Evolutionary conservation across 306 rosid species (phyloP).

Genomic region (Geum urbanum): DNA sequence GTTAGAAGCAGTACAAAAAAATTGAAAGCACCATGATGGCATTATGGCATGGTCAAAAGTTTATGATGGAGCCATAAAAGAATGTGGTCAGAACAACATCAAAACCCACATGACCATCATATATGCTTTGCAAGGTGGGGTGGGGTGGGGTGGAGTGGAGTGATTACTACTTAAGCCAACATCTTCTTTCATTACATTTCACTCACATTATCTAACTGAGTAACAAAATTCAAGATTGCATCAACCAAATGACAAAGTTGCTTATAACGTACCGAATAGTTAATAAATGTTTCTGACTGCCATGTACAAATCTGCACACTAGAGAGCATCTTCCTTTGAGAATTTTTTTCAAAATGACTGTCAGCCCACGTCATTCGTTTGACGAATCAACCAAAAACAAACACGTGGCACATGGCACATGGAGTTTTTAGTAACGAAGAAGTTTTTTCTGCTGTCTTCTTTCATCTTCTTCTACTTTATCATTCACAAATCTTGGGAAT

Average conservation of each 20-base stretch:
- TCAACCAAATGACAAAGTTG: slow-evolving; percentile 7
- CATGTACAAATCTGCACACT: not conserved
- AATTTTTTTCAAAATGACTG: too few relatives aligned
- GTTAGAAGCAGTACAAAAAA: too few relatives aligned
- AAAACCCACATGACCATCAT: slow-evolving; percentile 15
- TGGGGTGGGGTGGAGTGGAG: not conserved
- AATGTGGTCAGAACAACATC: not conserved
- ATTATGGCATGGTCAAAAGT: too few relatives aligned
- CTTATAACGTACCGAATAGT: not conserved
- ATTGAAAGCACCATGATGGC: too few relatives aligned
- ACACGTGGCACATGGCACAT: too few relatives aligned
- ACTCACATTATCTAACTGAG: not conserved
- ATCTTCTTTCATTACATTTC: not conserved
- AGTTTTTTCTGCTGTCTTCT: too few relatives aligned
- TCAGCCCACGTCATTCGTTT: too few relatives aligned
- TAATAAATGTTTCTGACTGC: not conserved
- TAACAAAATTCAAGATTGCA: not conserved
- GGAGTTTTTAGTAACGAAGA: too few relatives aligned
- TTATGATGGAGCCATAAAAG: not conserved
- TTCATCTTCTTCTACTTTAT: too few relatives aligned
- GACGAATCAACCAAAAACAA: too few relatives aligned
- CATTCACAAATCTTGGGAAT: too few relatives aligned
- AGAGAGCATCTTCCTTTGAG: too few relatives aligned
- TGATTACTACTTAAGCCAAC: not conserved
- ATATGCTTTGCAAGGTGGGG: not conserved